Percentiles rank a stretch among this genome's conserved stretches.
These are phyloP conservation scores for Xylaria sp. DNA, from an alignment of 2,329 filamentous ascomycete genomes.

Conservation along the genomic window DNA sequence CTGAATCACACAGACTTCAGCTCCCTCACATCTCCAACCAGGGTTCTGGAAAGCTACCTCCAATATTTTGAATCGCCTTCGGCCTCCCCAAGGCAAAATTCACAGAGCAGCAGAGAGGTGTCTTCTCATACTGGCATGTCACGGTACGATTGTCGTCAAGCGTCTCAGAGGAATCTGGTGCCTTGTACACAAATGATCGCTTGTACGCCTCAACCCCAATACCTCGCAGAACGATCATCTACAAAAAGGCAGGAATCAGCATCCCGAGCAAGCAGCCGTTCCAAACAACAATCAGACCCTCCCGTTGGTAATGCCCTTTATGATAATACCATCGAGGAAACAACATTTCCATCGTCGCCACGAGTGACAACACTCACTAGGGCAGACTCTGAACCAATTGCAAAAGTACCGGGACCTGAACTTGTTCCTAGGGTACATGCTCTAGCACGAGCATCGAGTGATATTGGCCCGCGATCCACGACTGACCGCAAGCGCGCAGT, in stretches of 20 bases:
- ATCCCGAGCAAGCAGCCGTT: background rate
- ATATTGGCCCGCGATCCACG: conserved; percentile 39
- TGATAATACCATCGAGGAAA: conserved; percentile 38
- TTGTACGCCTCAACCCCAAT: conserved; percentile 27
- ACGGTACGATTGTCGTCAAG: background rate
- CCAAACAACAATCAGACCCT: background rate
- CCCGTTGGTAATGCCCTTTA: conserved; percentile 14
- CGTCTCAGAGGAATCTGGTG: conserved; percentile 7
- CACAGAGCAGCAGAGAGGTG: conserved; percentile 8
- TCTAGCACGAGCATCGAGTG: conserved; percentile 44
- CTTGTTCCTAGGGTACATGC: conserved; percentile 29
- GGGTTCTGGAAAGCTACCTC: conserved; percentile 56
- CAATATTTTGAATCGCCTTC: conserved; percentile 43
- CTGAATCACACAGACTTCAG: conserved; percentile 41
- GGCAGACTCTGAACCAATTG: conserved; percentile 45
- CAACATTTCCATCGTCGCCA: conserved; percentile 31
- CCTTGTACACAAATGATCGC: conserved; percentile 31
- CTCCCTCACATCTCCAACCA: conserved; percentile 54
- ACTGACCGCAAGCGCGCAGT: conserved; percentile 23
- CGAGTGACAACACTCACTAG: conserved; percentile 22
- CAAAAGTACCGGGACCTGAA: conserved; percentile 36
- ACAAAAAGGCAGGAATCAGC: background rate
- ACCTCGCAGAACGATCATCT: background rate
- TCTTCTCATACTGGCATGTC: background rate
- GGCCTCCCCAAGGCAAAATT: conserved; percentile 15